These are phyloP conservation scores for Flaveria floridana DNA, from an alignment of 140 eudicot genomes.

Conservation along the genomic window DNA sequence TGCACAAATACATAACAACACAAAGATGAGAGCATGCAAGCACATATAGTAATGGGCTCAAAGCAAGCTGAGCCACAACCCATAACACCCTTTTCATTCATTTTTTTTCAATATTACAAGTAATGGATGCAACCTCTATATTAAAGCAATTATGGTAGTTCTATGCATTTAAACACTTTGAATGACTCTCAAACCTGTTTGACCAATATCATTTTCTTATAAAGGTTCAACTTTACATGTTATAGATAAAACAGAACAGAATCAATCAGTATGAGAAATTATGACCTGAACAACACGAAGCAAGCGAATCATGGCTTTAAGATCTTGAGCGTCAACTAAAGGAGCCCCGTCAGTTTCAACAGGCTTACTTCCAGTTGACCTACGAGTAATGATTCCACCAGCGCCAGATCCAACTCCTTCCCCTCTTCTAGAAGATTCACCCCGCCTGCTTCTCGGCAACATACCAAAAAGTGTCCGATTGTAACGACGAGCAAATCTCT, in stretches of 20 bases:
- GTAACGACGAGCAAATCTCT: slow-evolving; percentile 92
- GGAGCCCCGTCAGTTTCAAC: slow-evolving; percentile 96
- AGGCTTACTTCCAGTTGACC: slow-evolving; percentile 71
- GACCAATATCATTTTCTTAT: background rate
- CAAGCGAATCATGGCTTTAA: slow-evolving; percentile 87
- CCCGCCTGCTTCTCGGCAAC: slow-evolving; percentile 86
- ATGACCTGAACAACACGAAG: slow-evolving; percentile 93
- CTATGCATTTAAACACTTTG: background rate
- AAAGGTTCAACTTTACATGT: background rate
- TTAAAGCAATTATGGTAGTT: background rate
- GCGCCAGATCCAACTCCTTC: slow-evolving; percentile 64
- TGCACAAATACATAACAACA: slow-evolving; percentile 39
- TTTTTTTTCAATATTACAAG: background rate
- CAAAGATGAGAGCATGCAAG: slow-evolving; percentile 22
- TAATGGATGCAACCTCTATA: background rate
- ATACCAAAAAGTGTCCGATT: slow-evolving; percentile 84
- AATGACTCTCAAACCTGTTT: background rate
- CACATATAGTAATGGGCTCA: background rate
- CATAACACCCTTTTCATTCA: background rate
- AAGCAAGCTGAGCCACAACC: background rate
- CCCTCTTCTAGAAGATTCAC: slow-evolving; percentile 88
- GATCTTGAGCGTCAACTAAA: slow-evolving; percentile 78
- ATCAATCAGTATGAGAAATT: slow-evolving; percentile 11
- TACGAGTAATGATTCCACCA: slow-evolving; percentile 63
- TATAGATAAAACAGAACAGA: background rate